phyloP scores from a whole-genome alignment of 2,329 filamentous ascomycete species.

The Didymosphaeria variabile region DNA sequence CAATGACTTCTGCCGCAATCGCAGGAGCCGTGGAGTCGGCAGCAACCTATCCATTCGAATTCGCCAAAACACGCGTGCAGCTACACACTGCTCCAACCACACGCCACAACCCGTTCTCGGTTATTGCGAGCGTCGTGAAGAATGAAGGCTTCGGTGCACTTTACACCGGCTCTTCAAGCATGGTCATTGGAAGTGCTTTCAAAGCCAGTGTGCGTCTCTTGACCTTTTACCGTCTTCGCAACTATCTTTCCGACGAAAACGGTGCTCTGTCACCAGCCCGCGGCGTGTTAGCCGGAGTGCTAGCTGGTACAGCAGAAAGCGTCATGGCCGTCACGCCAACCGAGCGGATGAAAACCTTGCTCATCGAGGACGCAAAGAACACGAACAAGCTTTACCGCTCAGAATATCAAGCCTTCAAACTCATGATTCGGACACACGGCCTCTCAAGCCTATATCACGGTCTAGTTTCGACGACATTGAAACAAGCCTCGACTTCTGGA shows the following conservation, averaged over 20 bases:
- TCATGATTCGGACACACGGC: constrained; percentile 52
- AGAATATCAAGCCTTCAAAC: constrained; percentile 28
- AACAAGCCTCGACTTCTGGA: constrained; percentile 59
- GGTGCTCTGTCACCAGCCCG: constrained; percentile 36
- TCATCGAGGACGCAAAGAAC: constrained; percentile 45
- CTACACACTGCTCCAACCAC: constrained; percentile 24
- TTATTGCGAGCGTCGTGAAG: constrained; percentile 29
- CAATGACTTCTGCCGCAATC: constrained; percentile 60
- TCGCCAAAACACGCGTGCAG: constrained; percentile 45
- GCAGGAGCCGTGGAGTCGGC: constrained; percentile 64
- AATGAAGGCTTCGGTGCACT: constrained; percentile 37
- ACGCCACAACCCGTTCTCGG: constrained; percentile 32
- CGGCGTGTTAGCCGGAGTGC: constrained; percentile 38
- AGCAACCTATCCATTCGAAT: constrained; percentile 54
- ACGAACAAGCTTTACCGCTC: constrained; percentile 30
- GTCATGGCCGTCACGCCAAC: constrained; percentile 43
- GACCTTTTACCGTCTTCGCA: constrained; percentile 40
- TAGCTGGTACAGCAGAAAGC: constrained; percentile 39
- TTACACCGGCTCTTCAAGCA: constrained; percentile 39
- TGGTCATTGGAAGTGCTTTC: constrained; percentile 40
- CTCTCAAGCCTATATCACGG: constrained; percentile 57
- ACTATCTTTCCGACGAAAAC: constrained; percentile 34
- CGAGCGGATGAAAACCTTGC: constrained; percentile 42
- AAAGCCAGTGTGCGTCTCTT: constrained; percentile 45
- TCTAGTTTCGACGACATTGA: constrained; percentile 57